Base-by-base conservation (phyloP, 179 eudicot species). In the Beta lomatogona region DNA sequence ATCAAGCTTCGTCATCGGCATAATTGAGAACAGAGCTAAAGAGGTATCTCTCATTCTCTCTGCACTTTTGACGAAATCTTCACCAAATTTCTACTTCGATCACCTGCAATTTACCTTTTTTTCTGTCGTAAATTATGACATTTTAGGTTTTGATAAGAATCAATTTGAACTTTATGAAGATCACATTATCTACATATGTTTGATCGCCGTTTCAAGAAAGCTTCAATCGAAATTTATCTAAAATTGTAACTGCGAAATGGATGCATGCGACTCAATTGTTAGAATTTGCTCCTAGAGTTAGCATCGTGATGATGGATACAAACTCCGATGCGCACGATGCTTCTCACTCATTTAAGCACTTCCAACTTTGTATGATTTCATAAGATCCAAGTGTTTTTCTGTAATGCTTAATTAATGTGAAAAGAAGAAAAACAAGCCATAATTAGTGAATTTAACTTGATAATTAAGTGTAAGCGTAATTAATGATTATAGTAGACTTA, bases 1-100 rank as follows among this genome's bases (percentile, higher is more conserved):
- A 87, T 94, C 98, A 36, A 91, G 93, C 86, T 92, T 92, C 88
- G 85, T 94, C 75, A 81, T 91, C 83, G 96, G 93, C 66, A 86
- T 96, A 31, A 96, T 96, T 80, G 98, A 92, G 86, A 96, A 96
- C 83, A 83, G 99, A 75, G 99, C 99, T 25, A 96, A 96, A 83
- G 99, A 94, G 98, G 99, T 92, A 52, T 36, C 44, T 4, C 28
- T 19, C 78, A 44, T 61, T 67, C 77, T 80, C 74, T 77, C 53
- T 64, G 15, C 54, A 9, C 66, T 46, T 31, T 78, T 19, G 69
- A 55, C 75, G 14, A 28, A 45, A 61, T 52, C 41, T 66, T 66
- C 36, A n/a, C 0, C 80, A 5, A 66, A 6, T 18, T 73, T 52
- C 52, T 15, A 28, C 73, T 61, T 72, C 71, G 69, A 55, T 73